phyloP scores from a whole-genome alignment of 805 yeast species.

The Metschnikowia drakensbergensis region DNA sequence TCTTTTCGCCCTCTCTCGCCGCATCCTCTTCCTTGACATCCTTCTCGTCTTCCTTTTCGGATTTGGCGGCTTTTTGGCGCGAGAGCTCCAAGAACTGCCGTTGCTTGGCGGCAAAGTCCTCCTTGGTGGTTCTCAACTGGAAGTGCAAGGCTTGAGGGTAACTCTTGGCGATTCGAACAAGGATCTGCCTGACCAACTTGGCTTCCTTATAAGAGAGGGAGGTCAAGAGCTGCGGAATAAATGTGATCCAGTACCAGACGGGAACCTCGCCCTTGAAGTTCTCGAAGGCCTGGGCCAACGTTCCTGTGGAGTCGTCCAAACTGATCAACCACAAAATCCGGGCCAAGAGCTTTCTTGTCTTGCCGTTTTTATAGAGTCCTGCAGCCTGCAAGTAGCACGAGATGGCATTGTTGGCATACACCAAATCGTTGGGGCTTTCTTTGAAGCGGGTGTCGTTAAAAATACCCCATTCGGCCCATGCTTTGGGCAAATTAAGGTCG shows the following conservation, averaged over 20 bases:
- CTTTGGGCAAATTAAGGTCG: slow-evolving; percentile 89
- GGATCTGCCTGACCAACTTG: slow-evolving; percentile 76
- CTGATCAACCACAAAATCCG: slow-evolving; percentile 91
- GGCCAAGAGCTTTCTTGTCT: slow-evolving; percentile 82
- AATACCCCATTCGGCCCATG: slow-evolving; percentile 99
- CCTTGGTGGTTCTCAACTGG: slow-evolving; percentile 92
- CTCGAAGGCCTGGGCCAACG: slow-evolving; percentile 83
- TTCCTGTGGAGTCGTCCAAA: slow-evolving; percentile 79
- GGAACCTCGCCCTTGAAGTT: slow-evolving; percentile 94
- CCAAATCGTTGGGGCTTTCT: slow-evolving; percentile 75
- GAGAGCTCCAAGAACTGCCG: slow-evolving; percentile 54
- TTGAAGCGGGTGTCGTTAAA: slow-evolving; percentile 86
- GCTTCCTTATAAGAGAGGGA: slow-evolving; percentile 92
- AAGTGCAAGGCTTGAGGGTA: slow-evolving; percentile 97
- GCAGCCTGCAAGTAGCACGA: slow-evolving; percentile 98
- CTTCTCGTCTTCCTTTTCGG: neutral
- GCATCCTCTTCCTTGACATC: slow-evolving; percentile 1
- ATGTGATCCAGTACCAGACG: slow-evolving; percentile 98
- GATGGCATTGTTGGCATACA: slow-evolving; percentile 87
- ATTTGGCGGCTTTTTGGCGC: slow-evolving; percentile 19
- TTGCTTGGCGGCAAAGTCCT: slow-evolving; percentile 84
- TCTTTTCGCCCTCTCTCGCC: slow-evolving; percentile 2
- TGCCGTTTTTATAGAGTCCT: slow-evolving; percentile 88
- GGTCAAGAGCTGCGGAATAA: slow-evolving; percentile 88
- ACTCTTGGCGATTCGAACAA: slow-evolving; percentile 89